Percentiles rank a stretch among this genome's conserved stretches.
Conservation (phyloP, 345 rosid genomes). For the Eutrema japonicum region DNA sequence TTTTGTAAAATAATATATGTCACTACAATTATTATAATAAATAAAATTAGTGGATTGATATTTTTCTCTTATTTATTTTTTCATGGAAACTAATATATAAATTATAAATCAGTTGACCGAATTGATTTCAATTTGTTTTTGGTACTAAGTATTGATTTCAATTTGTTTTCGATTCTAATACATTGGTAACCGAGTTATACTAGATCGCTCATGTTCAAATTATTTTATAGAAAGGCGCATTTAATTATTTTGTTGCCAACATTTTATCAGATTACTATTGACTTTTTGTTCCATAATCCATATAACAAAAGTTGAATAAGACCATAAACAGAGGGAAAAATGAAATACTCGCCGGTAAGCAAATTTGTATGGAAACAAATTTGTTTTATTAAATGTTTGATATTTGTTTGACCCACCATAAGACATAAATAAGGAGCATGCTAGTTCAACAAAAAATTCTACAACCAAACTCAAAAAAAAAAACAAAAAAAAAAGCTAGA, state of each 20-base stretch:
- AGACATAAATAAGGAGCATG: background rate
- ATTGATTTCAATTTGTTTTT: too few species aligned
- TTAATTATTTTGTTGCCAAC: background rate
- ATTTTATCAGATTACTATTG: background rate
- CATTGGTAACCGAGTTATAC: too few species aligned
- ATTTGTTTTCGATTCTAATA: too few species aligned
- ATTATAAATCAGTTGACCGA: too few species aligned
- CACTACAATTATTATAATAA: background rate
- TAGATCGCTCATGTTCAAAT: background rate
- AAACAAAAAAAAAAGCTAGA: background rate
- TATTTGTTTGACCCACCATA: conserved; percentile 10
- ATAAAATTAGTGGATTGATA: background rate
- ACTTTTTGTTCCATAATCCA: too few species aligned
- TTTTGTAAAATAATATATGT: conserved; percentile 24
- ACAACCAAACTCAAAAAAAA: background rate
- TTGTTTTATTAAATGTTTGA: background rate
- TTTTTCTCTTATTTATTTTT: too few species aligned
- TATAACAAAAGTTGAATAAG: background rate
- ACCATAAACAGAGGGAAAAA: background rate
- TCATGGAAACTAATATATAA: too few species aligned
- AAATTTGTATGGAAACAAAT: conserved; percentile 12
- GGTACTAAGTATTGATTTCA: too few species aligned
- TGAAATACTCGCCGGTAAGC: background rate
- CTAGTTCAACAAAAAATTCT: background rate
- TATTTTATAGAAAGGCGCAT: background rate